Conservation (phyloP, 148 eudicot genomes). For the Heliamphora exappendiculata region DNA sequence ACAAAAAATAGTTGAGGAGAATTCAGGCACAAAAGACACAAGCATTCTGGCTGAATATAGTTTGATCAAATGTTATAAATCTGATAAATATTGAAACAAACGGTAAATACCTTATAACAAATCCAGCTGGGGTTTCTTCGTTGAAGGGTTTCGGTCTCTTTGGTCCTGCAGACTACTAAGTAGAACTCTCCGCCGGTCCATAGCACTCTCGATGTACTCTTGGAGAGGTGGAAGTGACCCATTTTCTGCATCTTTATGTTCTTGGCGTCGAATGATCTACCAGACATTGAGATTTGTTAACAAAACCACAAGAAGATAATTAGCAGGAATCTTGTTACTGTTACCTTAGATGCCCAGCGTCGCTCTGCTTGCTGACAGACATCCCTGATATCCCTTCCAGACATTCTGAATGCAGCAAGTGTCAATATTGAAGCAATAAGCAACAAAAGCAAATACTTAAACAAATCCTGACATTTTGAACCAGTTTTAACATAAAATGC, state of each 20-base stretch:
- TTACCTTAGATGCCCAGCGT: conserved; percentile 97
- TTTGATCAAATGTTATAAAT: neutral
- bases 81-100: neutral
- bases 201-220: conserved; percentile 64
- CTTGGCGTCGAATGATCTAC: conserved; percentile 75
- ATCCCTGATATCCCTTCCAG: conserved; percentile 89
- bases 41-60: neutral
- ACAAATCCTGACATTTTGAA: neutral
- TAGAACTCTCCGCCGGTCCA: conserved; percentile 38
- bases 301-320: neutral
- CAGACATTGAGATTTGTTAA: neutral
- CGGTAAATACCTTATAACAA: conserved; percentile 19
- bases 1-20: too few species aligned
- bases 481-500: too few species aligned
- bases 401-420: conserved; percentile 47
- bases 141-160: conserved; percentile 22
- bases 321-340: neutral
- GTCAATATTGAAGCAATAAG: conserved; percentile 1
- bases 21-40: too few species aligned
- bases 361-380: conserved; percentile 96
- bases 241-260: conserved; percentile 30
- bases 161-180: conserved; percentile 33
- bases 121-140: conserved; percentile 50
- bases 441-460: neutral
- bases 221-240: conserved; percentile 66